Conservation (phyloP, 495 filamentous ascomycete species). For the Bacidia gigantensis region DNA sequence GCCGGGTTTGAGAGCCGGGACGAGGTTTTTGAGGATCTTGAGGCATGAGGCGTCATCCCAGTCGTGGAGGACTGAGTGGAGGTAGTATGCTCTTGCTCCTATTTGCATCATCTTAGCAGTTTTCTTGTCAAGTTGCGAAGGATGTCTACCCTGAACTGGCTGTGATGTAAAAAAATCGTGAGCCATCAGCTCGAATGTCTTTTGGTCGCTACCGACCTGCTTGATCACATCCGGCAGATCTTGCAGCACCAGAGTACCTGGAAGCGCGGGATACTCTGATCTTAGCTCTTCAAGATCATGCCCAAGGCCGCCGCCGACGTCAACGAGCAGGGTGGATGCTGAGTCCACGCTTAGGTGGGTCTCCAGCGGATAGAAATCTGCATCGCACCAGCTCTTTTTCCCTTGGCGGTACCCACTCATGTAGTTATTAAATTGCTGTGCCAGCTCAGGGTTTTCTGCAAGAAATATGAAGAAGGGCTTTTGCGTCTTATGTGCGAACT, state of each 20-base stretch:
- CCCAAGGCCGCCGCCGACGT: conserved; percentile 39
- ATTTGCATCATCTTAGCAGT: neutral
- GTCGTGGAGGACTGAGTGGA: conserved; percentile 35
- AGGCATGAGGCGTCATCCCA: conserved; percentile 28
- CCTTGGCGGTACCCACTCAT: conserved; percentile 33
- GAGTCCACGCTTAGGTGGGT: conserved; percentile 18
- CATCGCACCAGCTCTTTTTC: conserved; percentile 33
- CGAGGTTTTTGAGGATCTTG: conserved; percentile 26
- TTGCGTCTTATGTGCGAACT: conserved; percentile 21
- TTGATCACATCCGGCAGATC: conserved; percentile 31
- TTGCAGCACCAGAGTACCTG: conserved; percentile 35
- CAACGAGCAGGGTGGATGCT: conserved; percentile 35
- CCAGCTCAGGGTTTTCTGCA: conserved; percentile 11
- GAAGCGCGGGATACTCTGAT: conserved; percentile 18
- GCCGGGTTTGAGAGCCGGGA: conserved; percentile 27
- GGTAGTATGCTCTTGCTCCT: conserved; percentile 35
- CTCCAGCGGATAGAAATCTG: conserved; percentile 32
- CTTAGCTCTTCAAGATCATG: conserved; percentile 37
- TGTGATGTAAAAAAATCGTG: conserved; percentile 42
- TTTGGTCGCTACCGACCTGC: conserved; percentile 13
- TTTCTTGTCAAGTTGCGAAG: neutral
- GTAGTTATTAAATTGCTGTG: conserved; percentile 21
- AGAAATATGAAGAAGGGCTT: conserved; percentile 23
- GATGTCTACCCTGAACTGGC: conserved; percentile 22
- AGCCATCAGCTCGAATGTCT: conserved; percentile 20